Percentiles rank a stretch among this genome's conserved stretches.
Conservation (phyloP, 441 rosid species). For the Mallotus japonicus region DNA sequence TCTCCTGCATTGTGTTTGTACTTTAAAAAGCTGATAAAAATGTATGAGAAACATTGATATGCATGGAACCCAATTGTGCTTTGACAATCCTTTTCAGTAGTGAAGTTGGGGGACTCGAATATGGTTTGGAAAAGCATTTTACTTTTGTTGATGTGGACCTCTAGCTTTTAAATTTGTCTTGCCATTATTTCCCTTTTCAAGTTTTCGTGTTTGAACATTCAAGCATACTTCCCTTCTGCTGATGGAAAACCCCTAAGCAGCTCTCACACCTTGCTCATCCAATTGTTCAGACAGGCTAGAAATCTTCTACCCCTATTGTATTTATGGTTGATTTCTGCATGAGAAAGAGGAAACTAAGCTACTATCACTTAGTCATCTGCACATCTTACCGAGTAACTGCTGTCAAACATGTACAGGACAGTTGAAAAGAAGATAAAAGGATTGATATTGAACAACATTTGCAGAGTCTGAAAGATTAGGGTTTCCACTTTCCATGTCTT, state of each 20-base stretch:
- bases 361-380: too few species aligned
- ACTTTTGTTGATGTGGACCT: not conserved
- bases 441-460: too few species aligned
- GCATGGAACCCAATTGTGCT: conserved; percentile 2
- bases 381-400: too few species aligned
- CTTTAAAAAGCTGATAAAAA: not conserved
- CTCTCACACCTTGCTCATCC: not conserved
- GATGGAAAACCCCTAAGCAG: not conserved
- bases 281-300: not conserved
- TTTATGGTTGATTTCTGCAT: too few species aligned
- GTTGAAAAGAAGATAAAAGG: too few species aligned
- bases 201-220: too few species aligned
- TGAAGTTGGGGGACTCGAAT: conserved; percentile 17
- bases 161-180: not conserved
- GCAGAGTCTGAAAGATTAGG: too few species aligned
- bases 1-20: conserved; percentile 20
- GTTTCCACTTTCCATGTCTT: too few species aligned
- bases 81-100: conserved; percentile 3
- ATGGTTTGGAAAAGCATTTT: not conserved
- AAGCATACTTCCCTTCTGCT: not conserved
- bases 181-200: not conserved
- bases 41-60: conserved; percentile 7
- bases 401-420: too few species aligned
- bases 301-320: too few species aligned
- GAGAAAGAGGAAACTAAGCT: too few species aligned